Conservation (phyloP, 2,329 filamentous ascomycete species). For the Taxawa tesnikishii region DNA sequence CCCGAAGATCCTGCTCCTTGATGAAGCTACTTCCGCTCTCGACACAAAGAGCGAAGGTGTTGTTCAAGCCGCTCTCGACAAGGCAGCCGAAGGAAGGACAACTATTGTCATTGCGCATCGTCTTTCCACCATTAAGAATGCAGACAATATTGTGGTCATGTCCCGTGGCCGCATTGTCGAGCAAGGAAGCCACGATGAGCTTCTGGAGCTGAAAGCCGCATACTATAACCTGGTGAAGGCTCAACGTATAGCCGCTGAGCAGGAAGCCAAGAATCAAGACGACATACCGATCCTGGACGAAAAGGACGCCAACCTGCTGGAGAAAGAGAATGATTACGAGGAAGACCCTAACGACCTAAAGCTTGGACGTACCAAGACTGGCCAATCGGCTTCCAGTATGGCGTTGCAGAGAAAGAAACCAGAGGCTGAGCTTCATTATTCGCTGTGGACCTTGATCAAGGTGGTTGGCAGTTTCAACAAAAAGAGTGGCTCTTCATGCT, state of each 20-base stretch:
- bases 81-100: conserved; percentile 72
- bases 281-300: conserved; percentile 17
- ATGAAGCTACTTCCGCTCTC: conserved; percentile 87
- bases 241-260: conserved; percentile 61
- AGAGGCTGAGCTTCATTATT: conserved; percentile 42
- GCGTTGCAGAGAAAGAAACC: conserved; percentile 46
- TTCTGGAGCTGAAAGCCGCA: conserved; percentile 57
- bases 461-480: conserved; percentile 72
- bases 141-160: conserved; percentile 95
- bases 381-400: conserved; percentile 53
- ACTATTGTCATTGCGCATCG: conserved; percentile 95
- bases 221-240: conserved; percentile 82
- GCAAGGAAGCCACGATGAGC: conserved; percentile 74
- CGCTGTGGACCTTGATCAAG: conserved; percentile 63
- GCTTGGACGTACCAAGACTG: conserved; percentile 40
- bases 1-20: conserved; percentile 81
- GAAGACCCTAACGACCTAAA: conserved; percentile 52
- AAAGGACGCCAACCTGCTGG: conserved; percentile 14
- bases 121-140: conserved; percentile 84
- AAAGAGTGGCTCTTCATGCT: conserved; percentile 61
- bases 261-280: conserved; percentile 44
- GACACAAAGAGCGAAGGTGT: conserved; percentile 93
- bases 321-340: conserved; percentile 19
- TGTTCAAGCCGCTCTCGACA: conserved; percentile 84
- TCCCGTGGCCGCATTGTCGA: conserved; percentile 74